Conservation (phyloP, 805 yeast species). For the Candida insectorum region DNA sequence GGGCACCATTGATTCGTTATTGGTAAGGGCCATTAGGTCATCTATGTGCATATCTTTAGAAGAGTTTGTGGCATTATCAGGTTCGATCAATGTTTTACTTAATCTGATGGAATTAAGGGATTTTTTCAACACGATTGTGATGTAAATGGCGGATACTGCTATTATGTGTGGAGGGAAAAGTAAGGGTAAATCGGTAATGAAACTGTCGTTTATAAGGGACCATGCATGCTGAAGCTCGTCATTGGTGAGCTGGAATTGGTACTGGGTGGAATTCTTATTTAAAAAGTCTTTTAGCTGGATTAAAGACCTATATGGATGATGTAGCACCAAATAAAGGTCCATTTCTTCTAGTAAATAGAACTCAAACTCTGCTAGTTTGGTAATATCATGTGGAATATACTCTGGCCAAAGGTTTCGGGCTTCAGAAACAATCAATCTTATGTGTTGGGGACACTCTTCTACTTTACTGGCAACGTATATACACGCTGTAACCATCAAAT, state of each 20-base stretch:
- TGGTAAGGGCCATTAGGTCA: constrained; percentile 28
- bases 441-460: constrained; percentile 94
- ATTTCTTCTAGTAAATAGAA: constrained; percentile 89
- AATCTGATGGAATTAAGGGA: constrained; percentile 21
- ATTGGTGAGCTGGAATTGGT: constrained; percentile 40
- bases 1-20: constrained; percentile 1
- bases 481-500: constrained; percentile 77
- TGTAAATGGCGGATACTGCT: constrained; percentile 77
- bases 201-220: constrained; percentile 87
- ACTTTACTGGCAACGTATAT: constrained; percentile 88
- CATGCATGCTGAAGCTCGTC: constrained; percentile 83
- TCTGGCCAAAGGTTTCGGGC: constrained; percentile 94
- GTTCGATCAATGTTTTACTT: constrained; percentile 6
- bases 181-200: constrained; percentile 80
- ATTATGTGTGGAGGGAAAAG: constrained; percentile 86
- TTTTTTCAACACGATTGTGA: constrained; percentile 61
- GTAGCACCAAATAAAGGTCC: constrained; percentile 64
- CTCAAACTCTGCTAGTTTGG: constrained; percentile 92
- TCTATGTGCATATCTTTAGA: constrained; percentile 29
- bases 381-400: constrained; percentile 84
- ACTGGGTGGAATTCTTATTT: constrained; percentile 23
- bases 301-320: constrained; percentile 71
- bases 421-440: constrained; percentile 75
- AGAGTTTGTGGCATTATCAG: neutral
- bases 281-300: constrained; percentile 48